phyloP scores from a whole-genome alignment of 495 filamentous ascomycete species.

The Hypoxylon cercidicola region DNA sequence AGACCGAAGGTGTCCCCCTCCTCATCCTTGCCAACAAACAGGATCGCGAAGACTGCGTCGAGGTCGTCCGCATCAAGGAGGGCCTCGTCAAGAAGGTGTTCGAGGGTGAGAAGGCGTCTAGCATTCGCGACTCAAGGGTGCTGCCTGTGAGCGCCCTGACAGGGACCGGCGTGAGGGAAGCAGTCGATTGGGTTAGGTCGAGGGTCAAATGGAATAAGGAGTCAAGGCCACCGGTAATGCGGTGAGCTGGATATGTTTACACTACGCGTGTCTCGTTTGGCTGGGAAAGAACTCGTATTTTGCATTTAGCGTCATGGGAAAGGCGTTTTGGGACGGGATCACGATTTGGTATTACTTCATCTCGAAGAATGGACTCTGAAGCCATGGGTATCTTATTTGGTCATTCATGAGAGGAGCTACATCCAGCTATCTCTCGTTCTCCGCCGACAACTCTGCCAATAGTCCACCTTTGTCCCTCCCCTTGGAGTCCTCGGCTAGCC shows the following conservation, averaged over 20 bases:
- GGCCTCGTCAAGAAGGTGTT: slow-evolving; percentile 93
- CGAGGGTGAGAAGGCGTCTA: slow-evolving; percentile 87
- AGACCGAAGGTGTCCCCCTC: slow-evolving; percentile 89
- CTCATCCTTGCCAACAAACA: slow-evolving; percentile 97
- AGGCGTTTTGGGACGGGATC: slow-evolving; percentile 36
- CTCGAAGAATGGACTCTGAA: slow-evolving; percentile 28
- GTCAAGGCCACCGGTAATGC: slow-evolving; percentile 89
- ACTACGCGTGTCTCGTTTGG: slow-evolving; percentile 11
- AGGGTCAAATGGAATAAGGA: slow-evolving; percentile 97
- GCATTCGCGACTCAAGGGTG: slow-evolving; percentile 88
- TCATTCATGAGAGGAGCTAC: slow-evolving; percentile 31
- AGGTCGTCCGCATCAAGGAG: slow-evolving; percentile 97
- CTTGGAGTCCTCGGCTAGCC: slow-evolving; percentile 79
- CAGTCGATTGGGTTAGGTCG: slow-evolving; percentile 92
- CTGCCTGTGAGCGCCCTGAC: slow-evolving; percentile 91
- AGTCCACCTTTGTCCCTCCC: slow-evolving; percentile 78
- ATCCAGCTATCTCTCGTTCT: slow-evolving; percentile 73
- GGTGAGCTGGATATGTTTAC: slow-evolving; percentile 55
- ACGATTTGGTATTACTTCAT: slow-evolving; percentile 32
- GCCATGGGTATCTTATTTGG: slow-evolving; percentile 47
- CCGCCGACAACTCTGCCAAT: slow-evolving; percentile 81
- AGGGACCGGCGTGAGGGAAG: slow-evolving; percentile 90
- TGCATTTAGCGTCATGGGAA: slow-evolving; percentile 40
- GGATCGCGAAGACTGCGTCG: slow-evolving; percentile 95
- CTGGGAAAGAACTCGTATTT: slow-evolving; percentile 9